These are phyloP conservation scores for Thalassiosira exigua DNA, from an alignment of 352 stramenopile species.

Conservation along the genomic window DNA sequence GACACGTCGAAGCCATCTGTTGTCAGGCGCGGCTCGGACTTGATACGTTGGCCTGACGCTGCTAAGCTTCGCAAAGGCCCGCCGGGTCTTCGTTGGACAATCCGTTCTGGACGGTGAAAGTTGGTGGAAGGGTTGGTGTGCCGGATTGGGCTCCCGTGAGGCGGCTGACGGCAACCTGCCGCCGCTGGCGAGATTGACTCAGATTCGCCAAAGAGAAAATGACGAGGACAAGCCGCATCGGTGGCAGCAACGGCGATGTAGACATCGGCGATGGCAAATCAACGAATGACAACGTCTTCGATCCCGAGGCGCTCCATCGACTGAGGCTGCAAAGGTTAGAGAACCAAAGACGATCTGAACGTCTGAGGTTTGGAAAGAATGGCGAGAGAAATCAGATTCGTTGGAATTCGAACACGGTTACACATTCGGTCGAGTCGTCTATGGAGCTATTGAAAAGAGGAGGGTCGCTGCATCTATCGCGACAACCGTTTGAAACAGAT, in stretches of 20 bases:
- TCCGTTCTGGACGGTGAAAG: too few species aligned
- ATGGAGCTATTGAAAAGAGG: background rate
- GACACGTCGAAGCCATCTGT: too few species aligned
- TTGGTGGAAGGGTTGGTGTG: too few species aligned
- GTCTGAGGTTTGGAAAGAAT: background rate
- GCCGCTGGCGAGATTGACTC: too few species aligned
- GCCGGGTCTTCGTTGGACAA: too few species aligned
- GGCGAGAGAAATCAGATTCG: background rate
- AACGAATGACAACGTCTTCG: conserved; percentile 10
- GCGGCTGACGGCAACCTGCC: too few species aligned
- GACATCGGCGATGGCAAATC: conserved; percentile 1
- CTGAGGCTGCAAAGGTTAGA: conserved; percentile 18
- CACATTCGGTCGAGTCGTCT: conserved; percentile 1
- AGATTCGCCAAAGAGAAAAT: too few species aligned
- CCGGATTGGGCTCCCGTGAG: too few species aligned
- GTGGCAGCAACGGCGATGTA: conserved; percentile 2
- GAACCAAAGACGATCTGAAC: conserved; percentile 24
- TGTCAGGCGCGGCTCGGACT: too few species aligned
- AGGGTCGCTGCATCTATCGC: background rate
- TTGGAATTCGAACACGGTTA: conserved; percentile 10
- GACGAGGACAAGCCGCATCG: too few species aligned
- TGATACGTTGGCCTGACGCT: too few species aligned
- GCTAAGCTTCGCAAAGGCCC: too few species aligned
- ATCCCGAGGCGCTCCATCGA: conserved; percentile 23
- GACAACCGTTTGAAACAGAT: background rate